Evolutionary conservation across 1,139 yeast genomes (phyloP), one percentile per base, ranked within the genome.

Genomic region (Diutina rugosa): DNA sequence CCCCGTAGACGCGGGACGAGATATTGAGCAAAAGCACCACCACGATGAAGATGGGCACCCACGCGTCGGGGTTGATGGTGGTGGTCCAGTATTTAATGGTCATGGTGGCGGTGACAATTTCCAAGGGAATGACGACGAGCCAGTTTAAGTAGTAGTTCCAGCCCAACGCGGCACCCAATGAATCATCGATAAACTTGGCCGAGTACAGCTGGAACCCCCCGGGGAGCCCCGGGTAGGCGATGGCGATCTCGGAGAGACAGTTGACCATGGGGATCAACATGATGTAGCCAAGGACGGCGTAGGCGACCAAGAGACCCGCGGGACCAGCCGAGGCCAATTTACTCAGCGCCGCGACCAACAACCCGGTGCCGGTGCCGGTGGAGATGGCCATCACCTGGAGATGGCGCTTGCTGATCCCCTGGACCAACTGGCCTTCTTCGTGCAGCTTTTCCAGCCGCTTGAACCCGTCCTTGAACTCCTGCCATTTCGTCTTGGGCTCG

Each of bases 1-100:
- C 77, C 55, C 78, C 79, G 59, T 74, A 74, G 32, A 77, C 78
- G 58, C 66, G 69, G 30, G 76, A 76, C 53, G 78, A 78, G 57
- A 69, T 58, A 59, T 74, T 72, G 57, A 75, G 70, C 26, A 62
- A 57, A 9, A 72, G 63, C 55, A 75, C 66, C 10, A 73, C 65
- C n/a, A 67, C 62, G 54, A 70, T 71, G 60, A 75, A 73, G 5
- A 74, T 72, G 7, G 71, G 67, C 16, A 74, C 78, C 63, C 72
- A 72, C 14, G 71, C 73, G 59, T 74, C 77, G 0, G 78, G 64
- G 60, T 72, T 67, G 45, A 73, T 63, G 1, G 63, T 59, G 52
- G 74, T 73, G 59, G 78, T 58, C 79, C 77, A 73, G 76, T 62
- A 72, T 58, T 65, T 62, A 58, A 72, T 69, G 26, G 58, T 71